Conservation (phyloP, 2,329 filamentous ascomycete species). For the Hymenoscyphus fraxineus region DNA sequence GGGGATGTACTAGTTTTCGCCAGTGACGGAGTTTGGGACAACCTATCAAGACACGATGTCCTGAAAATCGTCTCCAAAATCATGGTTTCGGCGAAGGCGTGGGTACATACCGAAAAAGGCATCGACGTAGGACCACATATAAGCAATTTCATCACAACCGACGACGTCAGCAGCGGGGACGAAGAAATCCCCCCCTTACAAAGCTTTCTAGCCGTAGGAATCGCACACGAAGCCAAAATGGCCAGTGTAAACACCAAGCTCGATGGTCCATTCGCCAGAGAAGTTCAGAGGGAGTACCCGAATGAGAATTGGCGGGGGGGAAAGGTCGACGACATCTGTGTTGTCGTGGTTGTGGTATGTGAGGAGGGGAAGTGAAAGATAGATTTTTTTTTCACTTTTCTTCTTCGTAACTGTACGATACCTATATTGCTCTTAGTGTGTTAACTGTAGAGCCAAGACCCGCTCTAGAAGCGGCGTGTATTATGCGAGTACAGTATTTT, state of each 20-base stretch:
- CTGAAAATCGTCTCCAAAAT: slow-evolving; percentile 72
- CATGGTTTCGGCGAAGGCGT: slow-evolving; percentile 73
- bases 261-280: slow-evolving; percentile 91
- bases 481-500: not conserved
- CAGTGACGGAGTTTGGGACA: slow-evolving; percentile 95
- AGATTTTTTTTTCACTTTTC: not conserved
- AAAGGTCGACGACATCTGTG: slow-evolving; percentile 94
- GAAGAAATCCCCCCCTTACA: slow-evolving; percentile 56
- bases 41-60: slow-evolving; percentile 86
- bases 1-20: slow-evolving; percentile 93
- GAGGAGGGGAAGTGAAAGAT: slow-evolving; percentile 46
- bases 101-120: slow-evolving; percentile 61
- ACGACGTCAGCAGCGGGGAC: slow-evolving; percentile 37
- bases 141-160: slow-evolving; percentile 47
- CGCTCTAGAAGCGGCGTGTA: not conserved
- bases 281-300: slow-evolving; percentile 84
- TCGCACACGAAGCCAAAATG: slow-evolving; percentile 77
- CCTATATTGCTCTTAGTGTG: not conserved
- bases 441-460: not conserved
- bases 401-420: no score
- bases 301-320: slow-evolving; percentile 84
- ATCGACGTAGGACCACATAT: slow-evolving; percentile 63
- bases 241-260: slow-evolving; percentile 77
- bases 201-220: slow-evolving; percentile 70
- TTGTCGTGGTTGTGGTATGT: slow-evolving; percentile 73